Percentiles rank a stretch among this genome's conserved stretches.
phyloP scores from a whole-genome alignment of 2,329 filamentous ascomycete genomes.

The Helminthosporium solani region DNA sequence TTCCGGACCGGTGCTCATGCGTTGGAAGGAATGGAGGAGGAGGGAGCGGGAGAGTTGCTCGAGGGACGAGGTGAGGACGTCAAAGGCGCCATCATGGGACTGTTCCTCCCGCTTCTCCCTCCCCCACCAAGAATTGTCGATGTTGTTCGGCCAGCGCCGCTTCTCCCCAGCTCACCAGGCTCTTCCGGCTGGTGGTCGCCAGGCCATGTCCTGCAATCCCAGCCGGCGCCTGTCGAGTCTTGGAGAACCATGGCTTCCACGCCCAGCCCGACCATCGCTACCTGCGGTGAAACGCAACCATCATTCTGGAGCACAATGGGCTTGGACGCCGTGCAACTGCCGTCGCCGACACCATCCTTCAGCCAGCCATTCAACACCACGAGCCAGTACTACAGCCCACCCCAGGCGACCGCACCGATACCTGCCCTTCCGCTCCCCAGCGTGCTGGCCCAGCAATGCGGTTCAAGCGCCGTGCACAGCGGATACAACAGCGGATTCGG shows the following conservation, averaged over 20 bases:
- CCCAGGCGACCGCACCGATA: conserved; percentile 71
- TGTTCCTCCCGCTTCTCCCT: conserved; percentile 83
- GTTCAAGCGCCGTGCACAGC: conserved; percentile 61
- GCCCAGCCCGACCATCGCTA: conserved; percentile 66
- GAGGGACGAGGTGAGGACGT: conserved; percentile 91
- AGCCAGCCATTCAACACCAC: conserved; percentile 75
- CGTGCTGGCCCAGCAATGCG: conserved; percentile 81
- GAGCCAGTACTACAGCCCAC: conserved; percentile 74
- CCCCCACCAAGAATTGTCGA: conserved; percentile 88
- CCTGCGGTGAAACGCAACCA: conserved; percentile 69
- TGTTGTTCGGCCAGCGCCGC: conserved; percentile 79
- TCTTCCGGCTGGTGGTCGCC: conserved; percentile 73
- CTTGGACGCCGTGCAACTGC: conserved; percentile 69
- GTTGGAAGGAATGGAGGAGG: conserved; percentile 93
- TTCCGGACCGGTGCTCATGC: conserved; percentile 86
- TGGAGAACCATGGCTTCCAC: conserved; percentile 93
- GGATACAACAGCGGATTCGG: conserved; percentile 73
- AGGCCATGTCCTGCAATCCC: conserved; percentile 57
- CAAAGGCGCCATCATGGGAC: conserved; percentile 77
- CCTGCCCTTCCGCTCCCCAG: conserved; percentile 79
- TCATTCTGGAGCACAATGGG: conserved; percentile 79
- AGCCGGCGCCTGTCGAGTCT: conserved; percentile 73
- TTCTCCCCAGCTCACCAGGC: conserved; percentile 79
- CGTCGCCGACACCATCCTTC: conserved; percentile 77
- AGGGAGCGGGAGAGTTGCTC: conserved; percentile 89